phyloP scores from a whole-genome alignment of 345 rosid species.

The Populus tremula region DNA sequence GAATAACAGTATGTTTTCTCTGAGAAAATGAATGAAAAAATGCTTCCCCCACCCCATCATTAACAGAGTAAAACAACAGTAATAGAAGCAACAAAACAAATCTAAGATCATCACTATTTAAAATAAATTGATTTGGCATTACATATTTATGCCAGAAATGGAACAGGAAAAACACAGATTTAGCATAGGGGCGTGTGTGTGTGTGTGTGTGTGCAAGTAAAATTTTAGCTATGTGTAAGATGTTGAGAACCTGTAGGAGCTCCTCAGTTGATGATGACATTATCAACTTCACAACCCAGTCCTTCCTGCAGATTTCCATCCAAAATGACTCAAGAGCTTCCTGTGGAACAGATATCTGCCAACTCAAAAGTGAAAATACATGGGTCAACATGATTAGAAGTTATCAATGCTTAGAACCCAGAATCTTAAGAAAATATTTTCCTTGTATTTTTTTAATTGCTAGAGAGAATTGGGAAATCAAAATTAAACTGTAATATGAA shows the following conservation, averaged over 20 bases:
- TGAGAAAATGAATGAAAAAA: not conserved
- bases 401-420: not conserved
- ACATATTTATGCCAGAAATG: not conserved
- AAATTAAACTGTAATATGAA: not conserved
- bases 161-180: not conserved
- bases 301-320: constrained; percentile 54
- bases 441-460: not conserved
- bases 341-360: constrained; percentile 66
- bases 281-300: constrained; percentile 59
- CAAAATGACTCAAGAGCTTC: constrained; percentile 81
- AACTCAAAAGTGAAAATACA: constrained; percentile 7
- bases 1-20: not conserved
- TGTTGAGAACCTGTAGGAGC: constrained; percentile 61
- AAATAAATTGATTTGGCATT: not conserved
- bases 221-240: not conserved
- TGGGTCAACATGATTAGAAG: not conserved
- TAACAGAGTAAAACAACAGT: not conserved
- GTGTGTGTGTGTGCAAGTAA: not conserved
- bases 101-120: not conserved
- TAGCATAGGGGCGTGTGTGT: too few species aligned
- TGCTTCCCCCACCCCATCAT: not conserved
- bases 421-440: not conserved
- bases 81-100: not conserved
- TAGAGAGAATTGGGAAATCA: not conserved
- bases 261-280: constrained; percentile 60